A percentile compares a stretch with the other conserved stretches of the same genome.
Evolutionary conservation across 2,329 filamentous ascomycete species (phyloP).

Genomic region (Aspergillus sp.): DNA sequence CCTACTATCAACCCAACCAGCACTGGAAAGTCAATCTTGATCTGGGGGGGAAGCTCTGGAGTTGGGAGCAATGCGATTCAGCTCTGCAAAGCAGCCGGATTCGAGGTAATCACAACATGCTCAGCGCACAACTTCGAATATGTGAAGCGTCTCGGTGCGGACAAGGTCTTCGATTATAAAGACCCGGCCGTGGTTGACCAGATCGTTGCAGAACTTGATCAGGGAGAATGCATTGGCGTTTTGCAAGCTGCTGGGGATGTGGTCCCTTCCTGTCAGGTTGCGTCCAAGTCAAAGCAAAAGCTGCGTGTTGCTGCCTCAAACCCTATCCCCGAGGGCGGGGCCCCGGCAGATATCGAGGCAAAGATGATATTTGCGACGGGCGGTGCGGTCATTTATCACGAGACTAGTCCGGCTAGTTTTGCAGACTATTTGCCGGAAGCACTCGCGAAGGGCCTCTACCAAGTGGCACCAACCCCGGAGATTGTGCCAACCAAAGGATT

Average conservation of each 20-base stretch:
- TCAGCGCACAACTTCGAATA: slow-evolving; percentile 42
- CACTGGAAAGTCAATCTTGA: slow-evolving; percentile 26
- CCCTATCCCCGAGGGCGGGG: background rate
- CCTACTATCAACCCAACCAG: background rate
- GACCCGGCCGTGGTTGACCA: background rate
- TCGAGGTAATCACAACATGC: slow-evolving; percentile 38
- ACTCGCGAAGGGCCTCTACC: background rate
- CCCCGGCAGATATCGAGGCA: background rate
- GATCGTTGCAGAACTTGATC: background rate
- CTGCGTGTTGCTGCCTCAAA: background rate
- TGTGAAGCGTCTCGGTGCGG: slow-evolving; percentile 44
- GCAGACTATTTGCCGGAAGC: background rate
- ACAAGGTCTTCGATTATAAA: slow-evolving; percentile 45
- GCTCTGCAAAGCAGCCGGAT: slow-evolving; percentile 38
- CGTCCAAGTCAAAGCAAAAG: background rate
- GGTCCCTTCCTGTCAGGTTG: background rate
- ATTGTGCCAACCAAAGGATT: too few species aligned
- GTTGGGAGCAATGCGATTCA: slow-evolving; percentile 46
- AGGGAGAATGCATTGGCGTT: background rate
- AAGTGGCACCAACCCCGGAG: background rate
- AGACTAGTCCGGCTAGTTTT: background rate
- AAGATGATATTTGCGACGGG: background rate
- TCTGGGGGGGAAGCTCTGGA: slow-evolving; percentile 54
- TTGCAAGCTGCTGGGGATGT: background rate
- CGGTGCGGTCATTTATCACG: background rate